Conservation (phyloP, 2,329 filamentous ascomycete species). For the Nigrospora osmanthi region DNA sequence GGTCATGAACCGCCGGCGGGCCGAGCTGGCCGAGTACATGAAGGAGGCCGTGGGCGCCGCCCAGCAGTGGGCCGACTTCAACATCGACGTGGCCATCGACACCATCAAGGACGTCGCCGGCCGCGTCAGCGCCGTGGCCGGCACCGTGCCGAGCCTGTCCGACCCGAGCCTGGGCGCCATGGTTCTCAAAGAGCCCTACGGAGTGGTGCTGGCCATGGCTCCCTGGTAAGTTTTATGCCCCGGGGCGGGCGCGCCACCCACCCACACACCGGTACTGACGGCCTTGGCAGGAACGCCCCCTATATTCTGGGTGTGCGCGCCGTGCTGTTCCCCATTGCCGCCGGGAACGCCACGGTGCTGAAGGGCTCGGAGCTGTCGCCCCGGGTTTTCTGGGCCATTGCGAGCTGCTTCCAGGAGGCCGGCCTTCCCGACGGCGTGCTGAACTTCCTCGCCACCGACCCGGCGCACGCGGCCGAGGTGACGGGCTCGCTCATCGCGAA, state of each 20-base stretch:
- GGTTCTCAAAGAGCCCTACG: conserved; percentile 59
- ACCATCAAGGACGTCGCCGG: conserved; percentile 29
- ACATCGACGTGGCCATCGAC: conserved; percentile 21
- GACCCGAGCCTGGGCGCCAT: conserved; percentile 46
- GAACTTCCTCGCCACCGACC: conserved; percentile 53
- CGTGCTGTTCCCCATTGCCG: conserved; percentile 52
- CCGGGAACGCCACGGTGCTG: conserved; percentile 56
- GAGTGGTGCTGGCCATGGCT: conserved; percentile 58
- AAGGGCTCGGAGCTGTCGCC: conserved; percentile 56
- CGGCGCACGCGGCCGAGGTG: conserved; percentile 48
- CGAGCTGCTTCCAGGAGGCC: conserved; percentile 50
- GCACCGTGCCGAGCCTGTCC: conserved; percentile 19
- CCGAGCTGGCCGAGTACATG: conserved; percentile 49
- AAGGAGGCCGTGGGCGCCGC: conserved; percentile 25
- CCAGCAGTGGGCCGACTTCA: conserved; percentile 22
- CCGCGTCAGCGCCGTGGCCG: conserved; percentile 22
- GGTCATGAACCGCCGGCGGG: conserved; percentile 42
- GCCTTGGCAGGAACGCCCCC: conserved; percentile 28
- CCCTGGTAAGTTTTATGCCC: conserved; percentile 44
- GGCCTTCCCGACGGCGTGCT: conserved; percentile 58
- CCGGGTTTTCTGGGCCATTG: conserved; percentile 47
- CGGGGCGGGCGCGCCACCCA: not conserved
- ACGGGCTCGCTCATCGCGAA: conserved; percentile 55
- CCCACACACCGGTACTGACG: conserved; percentile 3
- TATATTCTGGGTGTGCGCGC: conserved; percentile 32